Conservation (phyloP, 495 filamentous ascomycete species). For the Aspergillus nidulans region DNA sequence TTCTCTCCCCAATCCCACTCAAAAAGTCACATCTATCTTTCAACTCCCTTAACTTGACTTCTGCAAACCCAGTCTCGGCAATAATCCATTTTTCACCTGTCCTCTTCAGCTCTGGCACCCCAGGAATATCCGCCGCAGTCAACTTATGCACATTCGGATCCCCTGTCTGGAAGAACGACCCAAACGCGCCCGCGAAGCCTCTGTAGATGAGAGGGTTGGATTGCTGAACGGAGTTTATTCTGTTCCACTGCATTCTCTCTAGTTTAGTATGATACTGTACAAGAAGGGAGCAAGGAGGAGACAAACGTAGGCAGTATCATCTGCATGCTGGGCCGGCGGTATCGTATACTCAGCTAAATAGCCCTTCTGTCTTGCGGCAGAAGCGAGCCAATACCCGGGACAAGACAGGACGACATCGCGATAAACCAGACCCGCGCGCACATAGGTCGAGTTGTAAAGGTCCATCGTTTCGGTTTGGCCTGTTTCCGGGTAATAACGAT, state of each 20-base stretch:
- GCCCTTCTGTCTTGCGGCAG: conserved; percentile 35
- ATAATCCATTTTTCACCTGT: conserved; percentile 50
- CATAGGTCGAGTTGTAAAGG: conserved; percentile 42
- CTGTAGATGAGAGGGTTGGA: conserved; percentile 50
- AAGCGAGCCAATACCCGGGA: conserved; percentile 54
- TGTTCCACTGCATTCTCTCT: conserved; percentile 45
- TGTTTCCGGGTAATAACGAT: conserved; percentile 39
- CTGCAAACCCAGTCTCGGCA: conserved; percentile 36
- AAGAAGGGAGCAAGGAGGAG: neutral
- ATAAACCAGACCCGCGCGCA: conserved; percentile 51
- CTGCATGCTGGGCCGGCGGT: conserved; percentile 53
- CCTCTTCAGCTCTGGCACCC: conserved; percentile 38
- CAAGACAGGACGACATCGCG: conserved; percentile 57
- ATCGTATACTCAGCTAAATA: conserved; percentile 59
- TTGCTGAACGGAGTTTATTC: conserved; percentile 49
- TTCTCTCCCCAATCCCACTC: conserved; percentile 36
- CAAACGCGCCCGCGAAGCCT: conserved; percentile 56
- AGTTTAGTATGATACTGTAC: neutral
- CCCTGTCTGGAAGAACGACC: conserved; percentile 55
- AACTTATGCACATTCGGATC: conserved; percentile 56
- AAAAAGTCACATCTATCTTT: conserved; percentile 51
- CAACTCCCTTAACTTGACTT: conserved; percentile 32
- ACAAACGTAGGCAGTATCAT: conserved; percentile 54
- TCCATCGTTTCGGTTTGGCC: conserved; percentile 41
- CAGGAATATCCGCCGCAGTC: conserved; percentile 38